Conservation (phyloP, 2,329 filamentous ascomycete genomes). For the Clonostachys rosea region DNA sequence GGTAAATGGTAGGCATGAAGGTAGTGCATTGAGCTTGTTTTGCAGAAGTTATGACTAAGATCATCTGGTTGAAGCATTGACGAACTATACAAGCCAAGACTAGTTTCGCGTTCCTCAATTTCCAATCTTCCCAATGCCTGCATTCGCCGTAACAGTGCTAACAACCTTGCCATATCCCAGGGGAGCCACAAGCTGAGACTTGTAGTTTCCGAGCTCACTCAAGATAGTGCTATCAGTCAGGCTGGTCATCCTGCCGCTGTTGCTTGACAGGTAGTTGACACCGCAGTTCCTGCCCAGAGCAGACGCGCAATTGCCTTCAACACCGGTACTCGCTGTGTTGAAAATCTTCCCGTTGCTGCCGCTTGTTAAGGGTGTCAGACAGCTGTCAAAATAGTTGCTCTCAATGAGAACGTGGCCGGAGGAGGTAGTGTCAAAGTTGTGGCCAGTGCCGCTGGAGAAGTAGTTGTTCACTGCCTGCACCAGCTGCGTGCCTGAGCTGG, state of each 20-base stretch:
- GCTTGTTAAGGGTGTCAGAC: slow-evolving; percentile 20
- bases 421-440: slow-evolving; percentile 49
- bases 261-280: background rate
- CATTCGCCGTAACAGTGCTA: background rate
- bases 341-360: slow-evolving; percentile 1
- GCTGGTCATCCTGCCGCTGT: background rate
- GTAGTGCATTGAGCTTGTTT: too few relatives aligned
- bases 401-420: slow-evolving; percentile 44
- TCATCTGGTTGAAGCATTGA: too few relatives aligned
- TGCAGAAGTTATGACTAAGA: too few relatives aligned
- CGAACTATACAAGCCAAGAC: too few relatives aligned
- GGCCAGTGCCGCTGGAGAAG: slow-evolving; percentile 48
- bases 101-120: background rate
- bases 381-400: slow-evolving; percentile 54
- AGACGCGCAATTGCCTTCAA: slow-evolving; percentile 6
- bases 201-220: background rate
- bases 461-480: slow-evolving; percentile 61
- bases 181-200: background rate
- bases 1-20: too few relatives aligned
- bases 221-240: background rate
- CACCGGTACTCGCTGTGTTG: slow-evolving; percentile 6
- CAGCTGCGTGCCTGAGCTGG: slow-evolving; percentile 51
- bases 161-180: background rate
- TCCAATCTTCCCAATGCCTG: background rate
- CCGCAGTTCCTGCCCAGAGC: slow-evolving; percentile 1